These are phyloP conservation scores for Dipodascus albidus DNA, from an alignment of 805 yeast genomes.

Conservation along the genomic window DNA sequence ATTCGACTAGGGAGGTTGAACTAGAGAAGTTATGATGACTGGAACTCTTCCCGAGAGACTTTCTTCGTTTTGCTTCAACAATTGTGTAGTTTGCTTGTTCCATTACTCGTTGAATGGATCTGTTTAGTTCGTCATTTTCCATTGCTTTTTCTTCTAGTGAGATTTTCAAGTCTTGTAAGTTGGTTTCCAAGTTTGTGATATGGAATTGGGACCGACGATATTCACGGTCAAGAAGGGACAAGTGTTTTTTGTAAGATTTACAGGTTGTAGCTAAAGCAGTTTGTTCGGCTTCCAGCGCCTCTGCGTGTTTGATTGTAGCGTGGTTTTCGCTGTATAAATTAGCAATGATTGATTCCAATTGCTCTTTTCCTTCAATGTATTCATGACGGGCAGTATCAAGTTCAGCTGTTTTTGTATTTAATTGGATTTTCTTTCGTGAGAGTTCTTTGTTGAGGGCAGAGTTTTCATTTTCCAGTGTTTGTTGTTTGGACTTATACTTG, in stretches of 20 bases:
- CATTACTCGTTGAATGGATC: conserved; percentile 20
- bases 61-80: conserved; percentile 18
- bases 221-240: conserved; percentile 15
- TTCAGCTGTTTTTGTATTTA: conserved; percentile 3
- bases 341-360: neutral
- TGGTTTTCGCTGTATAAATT: conserved; percentile 6
- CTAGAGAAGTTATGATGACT: neutral
- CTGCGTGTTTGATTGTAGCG: neutral
- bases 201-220: conserved; percentile 15
- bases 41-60: neutral
- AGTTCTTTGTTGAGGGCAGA: neutral
- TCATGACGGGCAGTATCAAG: conserved; percentile 6
- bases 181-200: conserved; percentile 17
- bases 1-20: neutral
- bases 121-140: conserved; percentile 24
- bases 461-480: conserved; percentile 9
- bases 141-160: conserved; percentile 25
- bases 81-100: conserved; percentile 20
- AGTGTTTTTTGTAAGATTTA: conserved; percentile 17
- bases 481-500: neutral
- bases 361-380: neutral
- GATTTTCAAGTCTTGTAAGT: conserved; percentile 23
- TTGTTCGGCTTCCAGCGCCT: conserved; percentile 5
- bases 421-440: conserved; percentile 4
- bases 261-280: conserved; percentile 13